These are phyloP conservation scores for Aurinia saxatilis DNA, from an alignment of 345 rosid genomes.

Conservation along the genomic window DNA sequence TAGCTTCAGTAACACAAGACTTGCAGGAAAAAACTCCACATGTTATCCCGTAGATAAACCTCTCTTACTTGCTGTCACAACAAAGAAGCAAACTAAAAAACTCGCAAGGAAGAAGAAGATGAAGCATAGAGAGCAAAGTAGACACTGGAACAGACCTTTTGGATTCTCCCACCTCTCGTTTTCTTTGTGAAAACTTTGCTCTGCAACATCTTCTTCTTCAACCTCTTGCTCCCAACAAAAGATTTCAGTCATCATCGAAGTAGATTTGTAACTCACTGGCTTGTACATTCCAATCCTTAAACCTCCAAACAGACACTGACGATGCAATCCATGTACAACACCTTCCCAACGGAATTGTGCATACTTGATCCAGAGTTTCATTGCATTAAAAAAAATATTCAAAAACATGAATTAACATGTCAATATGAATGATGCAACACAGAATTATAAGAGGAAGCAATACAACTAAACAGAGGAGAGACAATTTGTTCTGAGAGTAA, in stretches of 20 bases:
- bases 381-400: background rate
- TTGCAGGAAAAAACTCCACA: constrained; percentile 76
- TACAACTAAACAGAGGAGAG: too few species aligned
- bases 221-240: too few species aligned
- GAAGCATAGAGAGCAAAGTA: background rate
- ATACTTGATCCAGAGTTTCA: constrained; percentile 43
- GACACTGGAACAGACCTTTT: constrained; percentile 40
- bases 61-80: constrained; percentile 66
- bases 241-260: too few species aligned
- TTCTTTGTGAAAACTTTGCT: constrained; percentile 81
- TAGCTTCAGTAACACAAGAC: constrained; percentile 52
- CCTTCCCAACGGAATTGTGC: constrained; percentile 98
- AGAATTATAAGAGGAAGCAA: too few species aligned
- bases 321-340: constrained; percentile 88
- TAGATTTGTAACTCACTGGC: constrained; percentile 62
- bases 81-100: background rate
- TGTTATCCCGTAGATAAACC: constrained; percentile 84
- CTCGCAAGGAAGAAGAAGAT: background rate
- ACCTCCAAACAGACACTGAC: constrained; percentile 92
- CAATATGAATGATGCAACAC: too few species aligned
- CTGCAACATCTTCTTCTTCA: constrained; percentile 66
- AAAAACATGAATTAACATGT: too few species aligned
- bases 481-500: too few species aligned
- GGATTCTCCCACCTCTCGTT: constrained; percentile 70
- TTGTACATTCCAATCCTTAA: constrained; percentile 94